A percentile compares a stretch with the other conserved stretches of the same genome.
These are phyloP conservation scores for Paradendryphiella salina DNA, from an alignment of 2,329 filamentous ascomycete species.

Conservation along the genomic window DNA sequence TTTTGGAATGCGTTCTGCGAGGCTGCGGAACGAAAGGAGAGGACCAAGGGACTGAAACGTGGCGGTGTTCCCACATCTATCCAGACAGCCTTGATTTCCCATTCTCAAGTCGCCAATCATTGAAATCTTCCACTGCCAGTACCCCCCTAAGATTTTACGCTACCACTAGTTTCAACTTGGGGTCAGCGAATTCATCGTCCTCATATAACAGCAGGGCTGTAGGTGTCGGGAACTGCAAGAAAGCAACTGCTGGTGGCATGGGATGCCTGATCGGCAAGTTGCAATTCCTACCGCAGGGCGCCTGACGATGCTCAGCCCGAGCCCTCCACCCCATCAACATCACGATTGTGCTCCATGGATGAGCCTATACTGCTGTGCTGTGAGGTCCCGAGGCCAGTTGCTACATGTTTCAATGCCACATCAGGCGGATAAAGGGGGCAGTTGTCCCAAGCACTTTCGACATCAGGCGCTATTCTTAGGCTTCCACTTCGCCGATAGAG, in stretches of 20 bases:
- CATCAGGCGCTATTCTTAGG: not conserved
- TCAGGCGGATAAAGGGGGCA: not conserved
- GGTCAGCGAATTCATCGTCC: not conserved
- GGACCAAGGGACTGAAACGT: not conserved
- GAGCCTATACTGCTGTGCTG: not conserved
- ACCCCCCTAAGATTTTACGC: not conserved
- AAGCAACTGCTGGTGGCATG: not conserved
- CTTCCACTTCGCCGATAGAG: not conserved
- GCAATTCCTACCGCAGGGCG: not conserved
- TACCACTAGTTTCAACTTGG: not conserved
- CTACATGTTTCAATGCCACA: not conserved
- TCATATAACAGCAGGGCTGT: not conserved
- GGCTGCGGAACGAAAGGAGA: not conserved
- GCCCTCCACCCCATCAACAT: not conserved
- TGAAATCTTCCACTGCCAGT: not conserved
- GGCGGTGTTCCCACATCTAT: constrained; percentile 3
- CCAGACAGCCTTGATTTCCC: constrained; percentile 5
- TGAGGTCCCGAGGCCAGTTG: not conserved
- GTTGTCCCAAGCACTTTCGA: not conserved
- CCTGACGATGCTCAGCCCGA: constrained; percentile 7
- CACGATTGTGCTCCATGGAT: not conserved
- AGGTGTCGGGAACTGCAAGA: not conserved
- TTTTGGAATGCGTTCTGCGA: not conserved
- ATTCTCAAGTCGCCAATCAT: not conserved
- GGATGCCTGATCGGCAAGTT: constrained; percentile 1